Conservation (phyloP, 2,329 filamentous ascomycete species). For the Helminthosporium solani region DNA sequence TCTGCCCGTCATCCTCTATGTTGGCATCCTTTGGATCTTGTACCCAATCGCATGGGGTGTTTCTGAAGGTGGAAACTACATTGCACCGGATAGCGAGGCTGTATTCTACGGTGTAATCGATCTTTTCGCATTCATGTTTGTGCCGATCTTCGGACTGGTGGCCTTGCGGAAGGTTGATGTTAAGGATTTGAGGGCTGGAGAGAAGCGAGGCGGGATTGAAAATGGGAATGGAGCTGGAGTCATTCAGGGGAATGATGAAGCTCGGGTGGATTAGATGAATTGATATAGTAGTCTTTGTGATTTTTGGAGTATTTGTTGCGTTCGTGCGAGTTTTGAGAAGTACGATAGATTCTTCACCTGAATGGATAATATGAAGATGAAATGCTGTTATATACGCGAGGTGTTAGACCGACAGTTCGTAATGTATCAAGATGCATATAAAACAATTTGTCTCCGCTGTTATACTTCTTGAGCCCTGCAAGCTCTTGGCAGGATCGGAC, state of each 20-base stretch:
- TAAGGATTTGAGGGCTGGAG: background rate
- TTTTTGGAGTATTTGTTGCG: too few relatives aligned
- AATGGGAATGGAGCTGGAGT: background rate
- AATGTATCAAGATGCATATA: too few relatives aligned
- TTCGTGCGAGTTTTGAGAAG: too few relatives aligned
- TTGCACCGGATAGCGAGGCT: constrained; percentile 65
- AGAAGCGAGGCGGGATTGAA: background rate
- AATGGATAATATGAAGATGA: too few relatives aligned
- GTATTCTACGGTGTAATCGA: constrained; percentile 70
- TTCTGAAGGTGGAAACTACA: constrained; percentile 64
- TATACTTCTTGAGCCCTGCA: too few relatives aligned
- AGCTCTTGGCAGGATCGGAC: too few relatives aligned
- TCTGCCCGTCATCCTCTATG: constrained; percentile 62
- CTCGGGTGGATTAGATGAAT: background rate
- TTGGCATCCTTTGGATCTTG: constrained; percentile 63
- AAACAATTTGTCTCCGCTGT: too few relatives aligned
- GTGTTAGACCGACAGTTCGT: too few relatives aligned
- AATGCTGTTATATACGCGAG: too few relatives aligned
- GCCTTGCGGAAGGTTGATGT: background rate
- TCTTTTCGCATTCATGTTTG: constrained; percentile 48
- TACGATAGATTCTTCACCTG: too few relatives aligned
- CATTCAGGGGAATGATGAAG: background rate
- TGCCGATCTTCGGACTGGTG: background rate
- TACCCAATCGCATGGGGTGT: constrained; percentile 65
- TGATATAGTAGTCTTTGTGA: too few relatives aligned